phyloP scores from a whole-genome alignment of 345 rosid species.

The Brassica incana region DNA sequence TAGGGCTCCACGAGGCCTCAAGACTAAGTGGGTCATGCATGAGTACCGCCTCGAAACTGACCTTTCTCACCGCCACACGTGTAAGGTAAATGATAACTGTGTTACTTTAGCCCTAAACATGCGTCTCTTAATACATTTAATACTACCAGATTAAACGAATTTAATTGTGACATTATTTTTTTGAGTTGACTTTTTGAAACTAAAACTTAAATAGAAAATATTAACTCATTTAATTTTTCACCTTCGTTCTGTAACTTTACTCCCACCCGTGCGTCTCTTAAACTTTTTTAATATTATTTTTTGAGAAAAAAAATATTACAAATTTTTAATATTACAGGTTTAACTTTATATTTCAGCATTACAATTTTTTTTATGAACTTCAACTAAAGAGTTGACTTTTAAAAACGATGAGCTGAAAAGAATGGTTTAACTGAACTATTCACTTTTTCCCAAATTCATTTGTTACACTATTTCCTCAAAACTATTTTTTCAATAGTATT shows the following conservation, averaged over 20 bases:
- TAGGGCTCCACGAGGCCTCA: conserved; percentile 87
- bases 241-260: conserved; percentile 6
- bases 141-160: neutral
- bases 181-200: conserved; percentile 28
- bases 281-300: neutral
- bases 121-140: neutral
- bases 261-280: neutral
- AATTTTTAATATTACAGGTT: neutral
- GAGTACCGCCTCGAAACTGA: conserved; percentile 86
- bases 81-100: conserved; percentile 54
- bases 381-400: conserved; percentile 33
- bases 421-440: conserved; percentile 19
- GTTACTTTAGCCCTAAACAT: neutral
- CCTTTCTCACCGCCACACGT: conserved; percentile 74
- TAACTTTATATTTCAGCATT: neutral
- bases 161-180: neutral
- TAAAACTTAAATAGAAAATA: neutral
- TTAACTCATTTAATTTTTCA: neutral
- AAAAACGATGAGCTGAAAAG: conserved; percentile 1
- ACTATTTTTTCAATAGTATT: neutral
- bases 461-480: neutral
- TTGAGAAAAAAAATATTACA: no score
- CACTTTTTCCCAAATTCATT: neutral
- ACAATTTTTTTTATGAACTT: neutral
- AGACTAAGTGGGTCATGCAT: conserved; percentile 97